These are phyloP conservation scores for Cercospora canescens DNA, from an alignment of 2,329 filamentous ascomycete genomes.

Conservation along the genomic window DNA sequence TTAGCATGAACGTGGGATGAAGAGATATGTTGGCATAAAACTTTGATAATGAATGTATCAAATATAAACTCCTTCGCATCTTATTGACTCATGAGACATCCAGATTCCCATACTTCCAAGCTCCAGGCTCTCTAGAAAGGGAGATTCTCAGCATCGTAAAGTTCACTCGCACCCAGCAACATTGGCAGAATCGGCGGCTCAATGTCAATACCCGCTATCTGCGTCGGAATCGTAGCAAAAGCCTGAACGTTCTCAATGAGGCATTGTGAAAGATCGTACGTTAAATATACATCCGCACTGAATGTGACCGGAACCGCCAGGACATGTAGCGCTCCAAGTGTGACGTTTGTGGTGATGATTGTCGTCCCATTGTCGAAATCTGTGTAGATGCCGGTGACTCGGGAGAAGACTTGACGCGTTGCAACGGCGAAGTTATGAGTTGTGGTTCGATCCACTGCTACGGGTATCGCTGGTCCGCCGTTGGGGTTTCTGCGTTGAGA, in stretches of 20 bases:
- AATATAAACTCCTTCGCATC: too few relatives aligned
- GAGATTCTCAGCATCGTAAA: neutral
- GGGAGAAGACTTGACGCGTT: constrained; percentile 17
- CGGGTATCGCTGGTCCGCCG: constrained; percentile 7
- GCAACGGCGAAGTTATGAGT: constrained; percentile 7
- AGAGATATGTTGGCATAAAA: too few relatives aligned
- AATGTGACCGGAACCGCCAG: neutral
- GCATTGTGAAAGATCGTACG: neutral
- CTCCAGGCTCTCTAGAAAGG: neutral
- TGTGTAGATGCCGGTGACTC: constrained; percentile 14
- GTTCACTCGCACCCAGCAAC: neutral
- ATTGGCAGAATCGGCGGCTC: neutral
- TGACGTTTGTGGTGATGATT: neutral
- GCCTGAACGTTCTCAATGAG: neutral
- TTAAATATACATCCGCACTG: neutral
- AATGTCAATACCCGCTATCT: neutral
- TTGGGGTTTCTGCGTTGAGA: neutral
- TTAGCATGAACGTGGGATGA: too few relatives aligned
- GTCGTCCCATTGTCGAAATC: neutral
- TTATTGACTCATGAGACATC: too few relatives aligned
- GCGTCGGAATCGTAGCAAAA: neutral
- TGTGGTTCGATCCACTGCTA: constrained; percentile 4
- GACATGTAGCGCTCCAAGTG: neutral
- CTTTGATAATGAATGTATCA: too few relatives aligned
- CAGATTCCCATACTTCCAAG: too few relatives aligned